Evolutionary conservation across 352 stramenopile genomes (phyloP).

Genomic region (Phytophthora vignae): DNA sequence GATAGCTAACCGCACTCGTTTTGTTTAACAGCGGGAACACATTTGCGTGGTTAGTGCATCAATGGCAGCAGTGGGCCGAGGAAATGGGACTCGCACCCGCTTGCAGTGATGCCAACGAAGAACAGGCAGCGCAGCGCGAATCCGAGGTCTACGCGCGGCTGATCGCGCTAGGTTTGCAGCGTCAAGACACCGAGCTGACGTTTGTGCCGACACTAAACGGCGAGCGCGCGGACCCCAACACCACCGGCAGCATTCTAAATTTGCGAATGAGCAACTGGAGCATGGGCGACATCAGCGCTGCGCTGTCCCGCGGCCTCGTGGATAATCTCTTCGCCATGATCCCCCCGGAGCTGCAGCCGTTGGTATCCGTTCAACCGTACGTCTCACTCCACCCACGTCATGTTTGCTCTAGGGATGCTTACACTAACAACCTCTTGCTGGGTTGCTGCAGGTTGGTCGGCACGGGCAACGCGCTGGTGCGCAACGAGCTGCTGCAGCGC

Average conservation of each 20-base stretch:
- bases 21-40: slow-evolving; percentile 61
- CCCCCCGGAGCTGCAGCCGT: slow-evolving; percentile 45
- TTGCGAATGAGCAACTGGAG: slow-evolving; percentile 73
- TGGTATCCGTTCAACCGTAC: slow-evolving; percentile 51
- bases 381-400: slow-evolving; percentile 7
- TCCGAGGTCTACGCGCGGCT: slow-evolving; percentile 56
- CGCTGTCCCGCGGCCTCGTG: slow-evolving; percentile 71
- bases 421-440: not conserved
- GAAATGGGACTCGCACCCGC: slow-evolving; percentile 50
- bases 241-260: slow-evolving; percentile 51
- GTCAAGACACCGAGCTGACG: slow-evolving; percentile 56
- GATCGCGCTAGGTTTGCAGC: slow-evolving; percentile 59
- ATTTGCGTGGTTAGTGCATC: slow-evolving; percentile 70
- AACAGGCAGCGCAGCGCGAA: slow-evolving; percentile 30
- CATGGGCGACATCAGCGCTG: slow-evolving; percentile 76
- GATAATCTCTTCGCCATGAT: slow-evolving; percentile 81
- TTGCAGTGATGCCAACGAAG: slow-evolving; percentile 19
- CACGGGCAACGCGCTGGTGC: slow-evolving; percentile 74
- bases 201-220: slow-evolving; percentile 78
- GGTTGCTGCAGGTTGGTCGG: slow-evolving; percentile 61
- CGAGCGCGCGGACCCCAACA: slow-evolving; percentile 57
- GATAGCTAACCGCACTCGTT: slow-evolving; percentile 4
- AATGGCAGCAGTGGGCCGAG: slow-evolving; percentile 61
- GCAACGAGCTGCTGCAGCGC: slow-evolving; percentile 67
- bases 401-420: not conserved